Evolutionary conservation across 1,284 basidiomycete species (phyloP), one percentile per base, ranked within the genome.

Genomic region (Neonothopanus nambi): DNA sequence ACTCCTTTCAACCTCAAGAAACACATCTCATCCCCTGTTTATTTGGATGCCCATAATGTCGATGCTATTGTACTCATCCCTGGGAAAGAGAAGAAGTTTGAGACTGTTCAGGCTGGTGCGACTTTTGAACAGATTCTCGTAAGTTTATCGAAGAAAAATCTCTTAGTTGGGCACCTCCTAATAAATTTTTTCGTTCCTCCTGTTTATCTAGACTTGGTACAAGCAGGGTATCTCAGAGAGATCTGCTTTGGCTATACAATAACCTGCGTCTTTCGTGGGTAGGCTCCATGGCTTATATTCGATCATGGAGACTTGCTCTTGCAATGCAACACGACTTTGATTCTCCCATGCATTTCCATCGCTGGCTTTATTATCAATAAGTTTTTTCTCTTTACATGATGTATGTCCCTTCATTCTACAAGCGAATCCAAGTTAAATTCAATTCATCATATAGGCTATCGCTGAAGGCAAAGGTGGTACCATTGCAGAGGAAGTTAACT

Each of bases 401-500:
- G 79, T 84, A 69, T 12, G 87, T 82, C 12, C 30, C 33, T 33
- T 55, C 35, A 13, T 37, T 37, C 37, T 13, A n/a, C 41, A 9
- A 13, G 21, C 18, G 5, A 24, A 40, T 40, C 23, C 36, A 42
- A 48, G 24, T 41, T 55, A 9, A 51, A n/a, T n/a, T n/a, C 2
- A 46, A 42, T 52, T 2, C 13, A 28, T 12, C 40, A 12, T 53
- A n/a, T 41, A 87, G 77, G 66, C 58, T 75, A 41, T 82, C 89
- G 20, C 80, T 96, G 50, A 83, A 87, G 54, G 93, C 2, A 84
- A 89, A 21, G 90, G 88, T 21, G 95, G 95, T 37, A 87, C 82
- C 2, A 70, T 98, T 15, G 95, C 96, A 0, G 97, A 99, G 71
- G 97, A 99, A 69, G 92, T 93, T 61, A 91, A 99, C 52, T 89